Evolutionary conservation across 2,329 filamentous ascomycete species (phyloP).

Genomic region (Fusarium brachygibbosum): DNA sequence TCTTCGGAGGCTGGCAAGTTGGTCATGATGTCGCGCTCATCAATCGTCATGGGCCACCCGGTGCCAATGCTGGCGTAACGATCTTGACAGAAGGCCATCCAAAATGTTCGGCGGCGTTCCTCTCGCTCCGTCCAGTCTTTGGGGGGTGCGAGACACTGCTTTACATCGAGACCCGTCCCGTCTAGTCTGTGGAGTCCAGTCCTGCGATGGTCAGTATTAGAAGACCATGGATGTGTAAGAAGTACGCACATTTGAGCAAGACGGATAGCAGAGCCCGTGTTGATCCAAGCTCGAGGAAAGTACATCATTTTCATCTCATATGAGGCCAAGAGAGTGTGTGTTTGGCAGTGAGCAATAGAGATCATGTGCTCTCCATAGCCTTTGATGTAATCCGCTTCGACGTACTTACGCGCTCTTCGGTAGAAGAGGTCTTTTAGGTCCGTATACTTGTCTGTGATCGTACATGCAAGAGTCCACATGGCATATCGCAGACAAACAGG

Average conservation of each 20-base stretch:
- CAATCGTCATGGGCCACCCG: slow-evolving; percentile 95
- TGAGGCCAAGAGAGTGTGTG: slow-evolving; percentile 81
- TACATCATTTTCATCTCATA: slow-evolving; percentile 99
- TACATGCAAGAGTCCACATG: slow-evolving; percentile 95
- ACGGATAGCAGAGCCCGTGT: slow-evolving; percentile 83
- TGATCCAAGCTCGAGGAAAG: slow-evolving; percentile 96
- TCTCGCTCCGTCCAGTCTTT: slow-evolving; percentile 95
- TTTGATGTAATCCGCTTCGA: slow-evolving; percentile 90
- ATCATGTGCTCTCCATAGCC: slow-evolving; percentile 92
- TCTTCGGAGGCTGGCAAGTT: slow-evolving; percentile 88
- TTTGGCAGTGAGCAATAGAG: slow-evolving; percentile 86
- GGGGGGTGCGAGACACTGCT: slow-evolving; percentile 87
- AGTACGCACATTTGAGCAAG: slow-evolving; percentile 81
- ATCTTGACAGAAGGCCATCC: slow-evolving; percentile 92
- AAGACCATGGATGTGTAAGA: neutral
- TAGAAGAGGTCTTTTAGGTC: slow-evolving; percentile 91
- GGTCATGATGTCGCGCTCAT: slow-evolving; percentile 91
- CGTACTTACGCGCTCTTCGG: slow-evolving; percentile 87
- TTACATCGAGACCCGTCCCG: slow-evolving; percentile 85
- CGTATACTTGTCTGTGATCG: slow-evolving; percentile 83
- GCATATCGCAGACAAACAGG: slow-evolving; percentile 91
- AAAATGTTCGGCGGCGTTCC: slow-evolving; percentile 92
- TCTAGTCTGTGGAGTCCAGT: slow-evolving; percentile 92
- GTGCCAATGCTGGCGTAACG: slow-evolving; percentile 96
- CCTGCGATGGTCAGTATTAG: slow-evolving; percentile 67